phyloP scores from a whole-genome alignment of 179 eudicot species.

The Gypsophila paniculata region DNA sequence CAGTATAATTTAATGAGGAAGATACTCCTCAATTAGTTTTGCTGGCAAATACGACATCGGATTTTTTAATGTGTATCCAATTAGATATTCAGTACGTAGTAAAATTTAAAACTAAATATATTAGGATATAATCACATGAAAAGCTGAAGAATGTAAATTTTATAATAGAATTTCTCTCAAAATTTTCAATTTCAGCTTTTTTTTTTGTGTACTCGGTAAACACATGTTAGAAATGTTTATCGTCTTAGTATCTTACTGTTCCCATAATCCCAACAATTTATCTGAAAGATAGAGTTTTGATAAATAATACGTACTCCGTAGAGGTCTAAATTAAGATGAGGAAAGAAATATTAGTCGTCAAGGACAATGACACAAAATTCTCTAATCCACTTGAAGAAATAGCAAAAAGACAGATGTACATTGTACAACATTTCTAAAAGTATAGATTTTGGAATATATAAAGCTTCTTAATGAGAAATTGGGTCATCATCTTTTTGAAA shows the following conservation, averaged over 20 bases:
- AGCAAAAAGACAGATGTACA: slow-evolving; percentile 3
- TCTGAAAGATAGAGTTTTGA: not conserved
- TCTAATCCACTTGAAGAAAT: slow-evolving; percentile 6
- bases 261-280: slow-evolving; percentile 20
- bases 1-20: too few species aligned
- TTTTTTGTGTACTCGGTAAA: too few species aligned
- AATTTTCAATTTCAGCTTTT: too few species aligned
- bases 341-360: slow-evolving; percentile 1
- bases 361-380: slow-evolving; percentile 19
- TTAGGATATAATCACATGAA: too few species aligned
- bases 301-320: not conserved
- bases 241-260: slow-evolving; percentile 6
- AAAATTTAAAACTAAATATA: too few species aligned
- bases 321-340: slow-evolving; percentile 4
- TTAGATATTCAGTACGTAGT: too few species aligned
- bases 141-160: too few species aligned
- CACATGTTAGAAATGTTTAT: too few species aligned
- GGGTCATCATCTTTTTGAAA: slow-evolving; percentile 14
- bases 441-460: slow-evolving; percentile 12
- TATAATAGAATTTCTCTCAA: too few species aligned
- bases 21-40: too few species aligned
- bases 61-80: too few species aligned
- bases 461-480: not conserved
- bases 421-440: not conserved
- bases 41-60: too few species aligned